A percentile compares a stretch with the other conserved stretches of the same genome.
These are phyloP conservation scores for Aspergillus piperis DNA, from an alignment of 2,329 filamentous ascomycete species.

Conservation along the genomic window DNA sequence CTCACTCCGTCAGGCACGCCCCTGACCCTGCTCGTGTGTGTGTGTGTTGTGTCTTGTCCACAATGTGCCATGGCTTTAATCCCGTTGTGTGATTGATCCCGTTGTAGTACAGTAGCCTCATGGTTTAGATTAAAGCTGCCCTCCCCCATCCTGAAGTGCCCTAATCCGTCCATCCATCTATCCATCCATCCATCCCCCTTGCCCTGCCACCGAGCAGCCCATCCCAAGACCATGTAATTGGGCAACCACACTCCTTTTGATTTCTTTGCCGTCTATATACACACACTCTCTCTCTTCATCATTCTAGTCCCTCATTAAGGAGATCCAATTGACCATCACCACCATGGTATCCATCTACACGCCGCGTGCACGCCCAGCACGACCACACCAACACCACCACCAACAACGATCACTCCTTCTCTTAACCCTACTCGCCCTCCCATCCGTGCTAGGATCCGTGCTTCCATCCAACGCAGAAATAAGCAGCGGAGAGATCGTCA, in stretches of 20 bases:
- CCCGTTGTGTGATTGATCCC: too few relatives aligned
- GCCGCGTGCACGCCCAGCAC: background rate
- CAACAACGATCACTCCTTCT: slow-evolving; percentile 1
- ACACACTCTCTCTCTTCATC: too few relatives aligned
- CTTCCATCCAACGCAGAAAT: background rate
- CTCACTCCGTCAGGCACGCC: background rate
- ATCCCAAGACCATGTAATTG: background rate
- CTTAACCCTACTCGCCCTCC: background rate
- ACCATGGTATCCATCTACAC: slow-evolving; percentile 7
- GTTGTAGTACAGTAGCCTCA: too few relatives aligned
- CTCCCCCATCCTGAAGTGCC: background rate
- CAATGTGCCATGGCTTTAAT: too few relatives aligned
- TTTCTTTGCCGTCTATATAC: background rate
- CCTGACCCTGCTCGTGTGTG: background rate
- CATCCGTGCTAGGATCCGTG: slow-evolving; percentile 4
- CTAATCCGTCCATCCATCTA: background rate
- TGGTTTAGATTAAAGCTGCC: background rate
- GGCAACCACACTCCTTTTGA: background rate
- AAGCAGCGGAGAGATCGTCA: slow-evolving; percentile 12
- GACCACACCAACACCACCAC: background rate
- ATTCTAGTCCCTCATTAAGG: too few relatives aligned
- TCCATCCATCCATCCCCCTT: background rate
- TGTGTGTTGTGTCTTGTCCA: background rate
- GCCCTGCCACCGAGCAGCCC: background rate
- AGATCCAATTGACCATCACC: background rate